These are phyloP conservation scores for Colletotrichum chrysophilum DNA, from an alignment of 2,329 filamentous ascomycete species.

Conservation along the genomic window DNA sequence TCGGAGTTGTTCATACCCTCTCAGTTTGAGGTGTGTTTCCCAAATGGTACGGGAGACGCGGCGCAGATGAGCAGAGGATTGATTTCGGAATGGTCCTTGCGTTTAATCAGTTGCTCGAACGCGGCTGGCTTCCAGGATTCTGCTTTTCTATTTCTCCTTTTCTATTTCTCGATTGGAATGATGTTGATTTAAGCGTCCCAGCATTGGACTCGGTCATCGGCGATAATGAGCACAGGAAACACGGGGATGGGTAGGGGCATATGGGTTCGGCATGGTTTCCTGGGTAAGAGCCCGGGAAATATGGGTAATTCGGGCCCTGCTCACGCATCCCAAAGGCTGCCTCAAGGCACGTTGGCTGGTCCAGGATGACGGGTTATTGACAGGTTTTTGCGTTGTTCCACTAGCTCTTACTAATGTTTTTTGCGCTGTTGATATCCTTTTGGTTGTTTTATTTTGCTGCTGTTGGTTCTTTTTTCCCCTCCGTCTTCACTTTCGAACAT, in stretches of 20 bases:
- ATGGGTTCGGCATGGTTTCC: conserved; percentile 41
- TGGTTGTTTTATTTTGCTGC: conserved; percentile 11
- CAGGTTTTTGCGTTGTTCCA: conserved; percentile 41
- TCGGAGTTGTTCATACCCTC: conserved; percentile 16
- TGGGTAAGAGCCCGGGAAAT: conserved; percentile 31
- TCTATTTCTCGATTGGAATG: conserved; percentile 27
- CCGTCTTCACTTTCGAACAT: background rate
- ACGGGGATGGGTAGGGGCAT: conserved; percentile 28
- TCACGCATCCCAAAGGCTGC: conserved; percentile 52
- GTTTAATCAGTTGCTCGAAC: background rate
- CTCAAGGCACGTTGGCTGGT: conserved; percentile 53
- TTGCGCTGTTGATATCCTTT: conserved; percentile 25
- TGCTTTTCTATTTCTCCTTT: background rate
- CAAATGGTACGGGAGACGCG: conserved; percentile 2
- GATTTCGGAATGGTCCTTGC: background rate
- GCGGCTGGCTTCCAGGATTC: background rate
- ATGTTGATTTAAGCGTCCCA: conserved; percentile 28
- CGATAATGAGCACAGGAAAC: conserved; percentile 45
- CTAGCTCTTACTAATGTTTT: conserved; percentile 30
- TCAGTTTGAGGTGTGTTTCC: conserved; percentile 11
- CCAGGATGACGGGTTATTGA: conserved; percentile 47
- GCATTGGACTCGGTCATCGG: conserved; percentile 41
- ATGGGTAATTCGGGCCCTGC: conserved; percentile 33
- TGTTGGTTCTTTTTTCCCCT: conserved; percentile 23
- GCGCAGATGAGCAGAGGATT: conserved; percentile 9